A percentile compares a stretch with the other conserved stretches of the same genome.
Conservation (phyloP, 2,329 filamentous ascomycete genomes). For the Diaporthe humulicola region DNA sequence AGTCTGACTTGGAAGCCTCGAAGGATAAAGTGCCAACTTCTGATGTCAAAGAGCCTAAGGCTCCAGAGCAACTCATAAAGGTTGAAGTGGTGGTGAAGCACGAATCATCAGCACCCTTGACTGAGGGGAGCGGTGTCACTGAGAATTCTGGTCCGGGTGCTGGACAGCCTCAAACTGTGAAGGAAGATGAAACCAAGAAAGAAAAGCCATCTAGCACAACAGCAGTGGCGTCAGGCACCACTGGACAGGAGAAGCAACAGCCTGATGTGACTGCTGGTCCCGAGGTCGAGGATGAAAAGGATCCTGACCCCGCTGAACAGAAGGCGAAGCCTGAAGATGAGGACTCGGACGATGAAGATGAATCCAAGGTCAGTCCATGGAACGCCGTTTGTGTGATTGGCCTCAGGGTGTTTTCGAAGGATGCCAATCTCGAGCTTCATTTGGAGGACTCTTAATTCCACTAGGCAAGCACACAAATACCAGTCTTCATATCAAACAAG, state of each 20-base stretch:
- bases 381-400: conserved; percentile 58
- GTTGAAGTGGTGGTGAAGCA: conserved; percentile 36
- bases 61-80: conserved; percentile 42
- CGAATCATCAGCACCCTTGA: background rate
- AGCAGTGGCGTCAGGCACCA: too few species aligned
- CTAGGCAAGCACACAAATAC: too few species aligned
- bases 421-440: conserved; percentile 46
- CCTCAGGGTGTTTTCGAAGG: conserved; percentile 54
- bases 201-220: background rate
- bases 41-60: conserved; percentile 42
- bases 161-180: background rate
- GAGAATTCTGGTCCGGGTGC: background rate
- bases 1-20: background rate
- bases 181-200: background rate
- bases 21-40: conserved; percentile 56
- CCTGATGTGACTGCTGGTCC: background rate
- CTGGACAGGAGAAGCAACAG: too few species aligned
- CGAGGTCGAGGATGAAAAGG: background rate
- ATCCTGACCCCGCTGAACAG: background rate
- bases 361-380: conserved; percentile 48
- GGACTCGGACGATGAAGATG: background rate
- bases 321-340: background rate
- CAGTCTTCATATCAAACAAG: background rate
- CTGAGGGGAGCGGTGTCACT: background rate
- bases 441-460: background rate